Conservation (phyloP, 2,329 filamentous ascomycete genomes). For the Trichoderma afroharzianum region DNA sequence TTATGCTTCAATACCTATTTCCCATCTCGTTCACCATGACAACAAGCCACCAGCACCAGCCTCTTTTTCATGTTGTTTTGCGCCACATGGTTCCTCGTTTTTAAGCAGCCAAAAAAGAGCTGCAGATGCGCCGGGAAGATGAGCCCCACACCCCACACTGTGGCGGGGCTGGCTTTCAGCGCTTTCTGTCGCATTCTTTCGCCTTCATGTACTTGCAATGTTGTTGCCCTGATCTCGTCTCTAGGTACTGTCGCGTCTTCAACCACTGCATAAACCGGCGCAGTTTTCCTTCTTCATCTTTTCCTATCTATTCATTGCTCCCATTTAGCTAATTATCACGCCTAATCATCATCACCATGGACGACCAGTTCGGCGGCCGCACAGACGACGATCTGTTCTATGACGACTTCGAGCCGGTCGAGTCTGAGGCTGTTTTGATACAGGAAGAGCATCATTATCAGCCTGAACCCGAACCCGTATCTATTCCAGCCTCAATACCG, state of each 20-base stretch:
- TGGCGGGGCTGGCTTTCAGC: conserved; percentile 13
- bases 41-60: not conserved
- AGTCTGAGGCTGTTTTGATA: conserved; percentile 32
- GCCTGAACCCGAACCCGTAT: conserved; percentile 21
- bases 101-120: not conserved
- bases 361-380: conserved; percentile 58
- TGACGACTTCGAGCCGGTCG: conserved; percentile 58
- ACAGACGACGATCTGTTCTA: conserved; percentile 62
- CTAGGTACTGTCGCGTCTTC: not conserved
- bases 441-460: conserved; percentile 16
- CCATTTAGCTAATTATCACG: not conserved
- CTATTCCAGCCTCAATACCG: not conserved
- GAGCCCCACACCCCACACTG: conserved; percentile 17
- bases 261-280: not conserved
- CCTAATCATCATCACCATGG: conserved; percentile 39
- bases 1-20: not conserved
- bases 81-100: conserved; percentile 9
- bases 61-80: not conserved
- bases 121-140: conserved; percentile 11
- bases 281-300: not conserved
- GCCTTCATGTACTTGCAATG: not conserved
- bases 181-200: conserved; percentile 2
- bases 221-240: not conserved
- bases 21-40: not conserved
- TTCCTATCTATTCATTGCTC: not conserved